phyloP scores from a whole-genome alignment of 768 basidiomycete genomes.

The Auricularia heimuer region DNA sequence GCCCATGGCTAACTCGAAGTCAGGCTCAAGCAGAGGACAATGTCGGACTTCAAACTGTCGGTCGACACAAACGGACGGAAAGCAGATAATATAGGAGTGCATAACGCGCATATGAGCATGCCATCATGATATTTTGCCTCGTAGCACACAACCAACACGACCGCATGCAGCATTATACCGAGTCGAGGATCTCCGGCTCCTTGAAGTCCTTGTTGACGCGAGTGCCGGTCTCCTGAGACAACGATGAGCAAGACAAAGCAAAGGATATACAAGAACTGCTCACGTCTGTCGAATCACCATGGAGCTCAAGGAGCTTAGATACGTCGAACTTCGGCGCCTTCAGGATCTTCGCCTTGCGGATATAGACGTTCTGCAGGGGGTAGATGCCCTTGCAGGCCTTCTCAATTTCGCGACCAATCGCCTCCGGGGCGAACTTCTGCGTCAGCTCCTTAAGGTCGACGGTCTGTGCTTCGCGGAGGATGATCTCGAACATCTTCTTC shows the following conservation, averaged over 20 bases:
- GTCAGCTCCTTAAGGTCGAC: slow-evolving; percentile 97
- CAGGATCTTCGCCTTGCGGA: slow-evolving; percentile 98
- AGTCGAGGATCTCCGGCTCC: slow-evolving; percentile 89
- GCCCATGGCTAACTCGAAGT: slow-evolving; percentile 36
- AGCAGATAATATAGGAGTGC: slow-evolving; percentile 19
- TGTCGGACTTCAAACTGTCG: slow-evolving; percentile 12
- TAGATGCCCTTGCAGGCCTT: slow-evolving; percentile 95
- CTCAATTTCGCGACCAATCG: slow-evolving; percentile 98
- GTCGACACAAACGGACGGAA: not conserved
- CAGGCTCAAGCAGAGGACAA: slow-evolving; percentile 1
- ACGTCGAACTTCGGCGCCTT: slow-evolving; percentile 97
- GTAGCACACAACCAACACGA: slow-evolving; percentile 7
- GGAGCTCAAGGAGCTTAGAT: slow-evolving; percentile 90
- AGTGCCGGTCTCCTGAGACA: slow-evolving; percentile 78
- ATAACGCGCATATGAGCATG: slow-evolving; percentile 18
- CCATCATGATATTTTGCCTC: slow-evolving; percentile 2
- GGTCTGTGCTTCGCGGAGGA: slow-evolving; percentile 88
- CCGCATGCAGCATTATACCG: slow-evolving; percentile 54
- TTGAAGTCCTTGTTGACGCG: slow-evolving; percentile 94
- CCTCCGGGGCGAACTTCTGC: slow-evolving; percentile 98
- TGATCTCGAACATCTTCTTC: slow-evolving; percentile 99
- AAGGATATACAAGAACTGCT: slow-evolving; percentile 25
- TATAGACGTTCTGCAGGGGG: slow-evolving; percentile 97
- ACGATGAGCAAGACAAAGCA: slow-evolving; percentile 6
- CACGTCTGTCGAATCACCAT: slow-evolving; percentile 91